These are phyloP conservation scores for Hymenoscyphus albidus DNA, from an alignment of 2,329 filamentous ascomycete genomes.

Conservation along the genomic window DNA sequence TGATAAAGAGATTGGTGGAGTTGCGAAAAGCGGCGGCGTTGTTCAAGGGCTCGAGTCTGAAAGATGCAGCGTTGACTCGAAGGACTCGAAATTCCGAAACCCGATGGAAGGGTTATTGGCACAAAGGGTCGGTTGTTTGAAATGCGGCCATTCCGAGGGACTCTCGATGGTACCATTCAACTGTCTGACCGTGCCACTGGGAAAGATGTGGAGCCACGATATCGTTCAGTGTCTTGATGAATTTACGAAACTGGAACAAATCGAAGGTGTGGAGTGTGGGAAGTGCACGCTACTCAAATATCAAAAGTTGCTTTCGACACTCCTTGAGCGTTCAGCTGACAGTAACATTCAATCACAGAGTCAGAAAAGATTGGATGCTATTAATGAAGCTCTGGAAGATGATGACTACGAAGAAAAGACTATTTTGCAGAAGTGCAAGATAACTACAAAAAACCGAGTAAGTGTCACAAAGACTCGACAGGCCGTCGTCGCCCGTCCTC, in stretches of 20 bases:
- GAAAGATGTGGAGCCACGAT: slow-evolving; percentile 59
- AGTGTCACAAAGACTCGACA: slow-evolving; percentile 85
- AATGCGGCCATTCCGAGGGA: slow-evolving; percentile 82
- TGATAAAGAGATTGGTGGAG: slow-evolving; percentile 67
- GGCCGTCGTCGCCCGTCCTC: slow-evolving; percentile 77
- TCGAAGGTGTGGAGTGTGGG: slow-evolving; percentile 84
- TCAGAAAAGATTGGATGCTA: slow-evolving; percentile 55
- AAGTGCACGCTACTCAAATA: slow-evolving; percentile 77
- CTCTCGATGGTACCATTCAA: slow-evolving; percentile 91
- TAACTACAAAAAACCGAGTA: slow-evolving; percentile 63
- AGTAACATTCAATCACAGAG: slow-evolving; percentile 34
- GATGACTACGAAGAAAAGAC: slow-evolving; percentile 75
- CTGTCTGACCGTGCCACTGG: slow-evolving; percentile 82
- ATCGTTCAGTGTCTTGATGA: slow-evolving; percentile 77
- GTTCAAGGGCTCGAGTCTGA: slow-evolving; percentile 28
- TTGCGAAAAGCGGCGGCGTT: slow-evolving; percentile 32
- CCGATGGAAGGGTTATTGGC: slow-evolving; percentile 85
- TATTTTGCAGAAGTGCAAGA: slow-evolving; percentile 60
- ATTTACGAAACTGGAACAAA: slow-evolving; percentile 79
- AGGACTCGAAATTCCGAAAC: slow-evolving; percentile 49
- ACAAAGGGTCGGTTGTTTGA: slow-evolving; percentile 82
- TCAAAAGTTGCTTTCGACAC: slow-evolving; percentile 44
- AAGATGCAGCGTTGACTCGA: slow-evolving; percentile 9
- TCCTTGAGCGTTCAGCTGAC: slow-evolving; percentile 40
- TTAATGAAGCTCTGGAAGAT: slow-evolving; percentile 69